Base-by-base conservation (phyloP, 768 basidiomycete species). In the Pisolithus sp. region DNA sequence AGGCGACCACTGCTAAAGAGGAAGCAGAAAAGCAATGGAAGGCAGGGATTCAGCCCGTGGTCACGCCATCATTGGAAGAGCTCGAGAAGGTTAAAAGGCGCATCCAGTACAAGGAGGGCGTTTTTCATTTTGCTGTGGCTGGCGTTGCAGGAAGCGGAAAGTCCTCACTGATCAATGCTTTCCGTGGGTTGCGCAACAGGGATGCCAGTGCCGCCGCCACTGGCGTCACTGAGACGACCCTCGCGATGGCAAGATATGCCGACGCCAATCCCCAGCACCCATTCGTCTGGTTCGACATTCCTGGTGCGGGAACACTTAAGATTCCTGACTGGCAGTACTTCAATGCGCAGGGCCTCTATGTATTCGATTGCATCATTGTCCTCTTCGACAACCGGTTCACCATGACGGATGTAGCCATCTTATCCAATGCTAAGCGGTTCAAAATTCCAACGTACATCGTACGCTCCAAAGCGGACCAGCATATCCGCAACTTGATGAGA, bases 241-340 rank as follows among this genome's bases (percentile, higher is more conserved):
- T 55, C n/a, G 18, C 36, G n/a, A 53, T 62, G 39, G 18, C 54
- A 18, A 54, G 68, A 34, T 71, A 67, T 26, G 44, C 59, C 4
- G 62, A 65, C n/a, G n/a, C 60, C 5, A 55, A 58, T 18, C 58
- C 56, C 7, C 46, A 57, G 2, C 28, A 51, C 24, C 62, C 59
- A 0, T 57, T 64, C 53, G 61, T 64, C 40, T 72, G 69, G 70
- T 71, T 64, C 15, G 71, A 71, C 31, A 45, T 71, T 10, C 70
- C 71, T 0, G 70, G 69, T n/a, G 69, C 71, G 9, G 66, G 68
- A 7, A 72, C 70, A 1, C 15, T 63, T 13, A 59, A 52, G n/a
- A 61, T 65, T n/a, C 55, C 59, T 7, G 67, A 64, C 46, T 71
- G 68, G 68, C 59, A 67, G 15, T 71, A 71, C 48, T 72, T 71